Conservation (phyloP, 2,329 filamentous ascomycete species). For the Fusarium sp. region DNA sequence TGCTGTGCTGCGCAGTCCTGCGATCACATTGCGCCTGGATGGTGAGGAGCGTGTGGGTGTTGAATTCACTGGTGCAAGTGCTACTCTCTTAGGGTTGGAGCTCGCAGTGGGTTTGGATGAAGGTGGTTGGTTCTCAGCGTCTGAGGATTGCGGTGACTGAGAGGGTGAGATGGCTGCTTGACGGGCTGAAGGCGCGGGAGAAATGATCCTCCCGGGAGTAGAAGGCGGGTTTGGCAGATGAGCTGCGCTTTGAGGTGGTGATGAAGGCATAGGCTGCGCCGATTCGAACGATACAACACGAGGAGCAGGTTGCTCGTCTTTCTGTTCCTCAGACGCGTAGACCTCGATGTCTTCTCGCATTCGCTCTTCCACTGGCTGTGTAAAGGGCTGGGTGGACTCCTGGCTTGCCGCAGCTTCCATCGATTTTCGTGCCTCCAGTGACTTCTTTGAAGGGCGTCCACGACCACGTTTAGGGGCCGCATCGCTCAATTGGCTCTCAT, state of each 20-base stretch:
- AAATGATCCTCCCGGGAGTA: conserved; percentile 56
- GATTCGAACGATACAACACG: conserved; percentile 38
- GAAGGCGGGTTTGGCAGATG: conserved; percentile 49
- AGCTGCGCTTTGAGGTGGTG: conserved; percentile 28
- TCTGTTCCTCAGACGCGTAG: conserved; percentile 21
- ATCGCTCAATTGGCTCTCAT: conserved; percentile 37
- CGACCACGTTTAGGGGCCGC: conserved; percentile 45
- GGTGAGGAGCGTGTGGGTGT: conserved; percentile 67
- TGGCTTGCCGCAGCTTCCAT: conserved; percentile 29
- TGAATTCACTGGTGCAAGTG: conserved; percentile 57
- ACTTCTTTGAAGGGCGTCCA: conserved; percentile 48
- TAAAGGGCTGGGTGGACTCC: conserved; percentile 26
- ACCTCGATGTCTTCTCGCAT: conserved; percentile 34
- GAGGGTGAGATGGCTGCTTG: conserved; percentile 71
- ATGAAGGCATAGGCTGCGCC: conserved; percentile 26
- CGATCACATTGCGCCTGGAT: conserved; percentile 68
- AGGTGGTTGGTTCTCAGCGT: conserved; percentile 83
- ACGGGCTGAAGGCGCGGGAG: conserved; percentile 60
- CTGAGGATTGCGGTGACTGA: conserved; percentile 78
- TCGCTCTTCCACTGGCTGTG: conserved; percentile 24
- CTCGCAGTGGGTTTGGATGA: conserved; percentile 69
- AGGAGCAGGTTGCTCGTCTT: conserved; percentile 18
- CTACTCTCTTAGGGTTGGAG: conserved; percentile 57
- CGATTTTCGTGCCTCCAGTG: conserved; percentile 41
- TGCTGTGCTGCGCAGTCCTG: conserved; percentile 65